A percentile compares a stretch with the other conserved stretches of the same genome.
Evolutionary conservation across 2,329 filamentous ascomycete species (phyloP).

Genomic region (Cladosporium halotolerans): DNA sequence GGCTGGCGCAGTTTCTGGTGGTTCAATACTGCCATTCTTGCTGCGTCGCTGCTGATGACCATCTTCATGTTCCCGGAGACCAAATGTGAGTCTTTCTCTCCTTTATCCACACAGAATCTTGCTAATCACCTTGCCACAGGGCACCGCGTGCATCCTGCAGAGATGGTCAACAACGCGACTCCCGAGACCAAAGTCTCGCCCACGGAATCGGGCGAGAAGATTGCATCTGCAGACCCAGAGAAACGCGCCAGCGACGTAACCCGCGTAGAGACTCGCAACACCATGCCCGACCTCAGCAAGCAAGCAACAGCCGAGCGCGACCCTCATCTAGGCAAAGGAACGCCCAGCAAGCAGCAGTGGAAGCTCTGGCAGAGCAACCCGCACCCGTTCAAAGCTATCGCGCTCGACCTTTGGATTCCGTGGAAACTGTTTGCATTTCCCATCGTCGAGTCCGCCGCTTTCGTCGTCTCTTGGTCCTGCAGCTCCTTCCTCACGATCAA

Average conservation of each 20-base stretch:
- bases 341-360: constrained; percentile 52
- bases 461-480: constrained; percentile 56
- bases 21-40: constrained; percentile 54
- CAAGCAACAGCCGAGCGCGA: constrained; percentile 42
- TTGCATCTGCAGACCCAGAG: constrained; percentile 19
- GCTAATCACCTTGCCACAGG: not conserved
- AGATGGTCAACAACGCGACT: constrained; percentile 14
- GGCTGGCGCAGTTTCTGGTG: constrained; percentile 62
- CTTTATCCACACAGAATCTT: not conserved
- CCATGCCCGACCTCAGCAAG: constrained; percentile 21
- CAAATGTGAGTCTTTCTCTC: constrained; percentile 35
- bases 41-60: constrained; percentile 44
- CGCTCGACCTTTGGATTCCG: constrained; percentile 53
- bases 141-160: constrained; percentile 39
- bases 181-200: constrained; percentile 4
- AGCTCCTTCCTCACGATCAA: constrained; percentile 55
- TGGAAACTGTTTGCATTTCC: constrained; percentile 58
- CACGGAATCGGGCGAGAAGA: constrained; percentile 17
- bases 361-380: constrained; percentile 45
- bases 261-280: constrained; percentile 18
- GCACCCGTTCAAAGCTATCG: constrained; percentile 41
- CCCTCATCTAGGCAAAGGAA: constrained; percentile 51
- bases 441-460: constrained; percentile 57
- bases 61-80: constrained; percentile 60
- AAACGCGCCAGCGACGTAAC: constrained; percentile 20